These are phyloP conservation scores for Elsinoe necatrix DNA, from an alignment of 2,329 filamentous ascomycete species.

Conservation along the genomic window DNA sequence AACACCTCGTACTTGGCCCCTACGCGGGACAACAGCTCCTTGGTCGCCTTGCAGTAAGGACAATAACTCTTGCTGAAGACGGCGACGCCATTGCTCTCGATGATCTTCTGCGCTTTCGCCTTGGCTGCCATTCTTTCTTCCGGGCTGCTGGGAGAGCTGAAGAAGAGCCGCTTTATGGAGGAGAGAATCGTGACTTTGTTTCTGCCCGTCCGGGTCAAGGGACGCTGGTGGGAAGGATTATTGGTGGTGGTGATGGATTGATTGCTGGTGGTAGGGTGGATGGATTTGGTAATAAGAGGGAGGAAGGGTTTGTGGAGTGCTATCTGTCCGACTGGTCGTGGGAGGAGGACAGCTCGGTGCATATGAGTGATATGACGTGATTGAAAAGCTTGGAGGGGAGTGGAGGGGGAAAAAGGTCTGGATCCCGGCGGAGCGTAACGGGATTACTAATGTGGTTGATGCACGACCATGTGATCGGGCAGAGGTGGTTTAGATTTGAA, in stretches of 20 bases:
- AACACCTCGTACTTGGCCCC: conserved; percentile 65
- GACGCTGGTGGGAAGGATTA: conserved; percentile 25
- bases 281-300: conserved; percentile 18
- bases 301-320: not conserved
- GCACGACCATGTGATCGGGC: not conserved
- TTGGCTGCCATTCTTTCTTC: conserved; percentile 74
- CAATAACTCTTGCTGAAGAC: conserved; percentile 98
- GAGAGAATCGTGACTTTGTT: conserved; percentile 20
- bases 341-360: conserved; percentile 9
- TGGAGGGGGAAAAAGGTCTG: not conserved
- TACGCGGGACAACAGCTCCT: conserved; percentile 60
- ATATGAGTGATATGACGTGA: conserved; percentile 5
- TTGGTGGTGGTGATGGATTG: conserved; percentile 32
- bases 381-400: not conserved
- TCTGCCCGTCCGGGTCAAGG: too few species aligned
- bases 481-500: not conserved
- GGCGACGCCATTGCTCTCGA: conserved; percentile 81
- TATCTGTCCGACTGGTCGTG: conserved; percentile 6
- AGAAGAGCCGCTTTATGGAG: conserved; percentile 42
- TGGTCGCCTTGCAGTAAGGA: conserved; percentile 79
- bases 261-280: conserved; percentile 20
- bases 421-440: not conserved
- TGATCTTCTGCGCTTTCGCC: conserved; percentile 74
- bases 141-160: conserved; percentile 58
- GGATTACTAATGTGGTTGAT: not conserved